These are phyloP conservation scores for Pseudopithomyces maydicus DNA, from an alignment of 2,329 filamentous ascomycete species.

Conservation along the genomic window DNA sequence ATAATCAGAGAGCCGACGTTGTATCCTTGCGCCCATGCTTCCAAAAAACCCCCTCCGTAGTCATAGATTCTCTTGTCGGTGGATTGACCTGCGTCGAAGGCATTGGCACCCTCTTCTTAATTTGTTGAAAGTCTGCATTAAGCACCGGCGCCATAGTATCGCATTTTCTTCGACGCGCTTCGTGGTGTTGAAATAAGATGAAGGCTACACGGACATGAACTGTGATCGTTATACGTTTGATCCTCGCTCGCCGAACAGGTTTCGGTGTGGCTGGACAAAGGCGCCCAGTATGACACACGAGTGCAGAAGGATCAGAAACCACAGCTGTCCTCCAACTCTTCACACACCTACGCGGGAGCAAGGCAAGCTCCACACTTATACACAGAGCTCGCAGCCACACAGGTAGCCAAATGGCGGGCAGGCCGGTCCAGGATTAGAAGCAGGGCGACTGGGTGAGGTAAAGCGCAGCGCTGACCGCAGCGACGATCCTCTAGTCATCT, in stretches of 20 bases:
- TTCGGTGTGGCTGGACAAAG: background rate
- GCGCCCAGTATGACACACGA: background rate
- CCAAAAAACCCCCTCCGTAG: conserved; percentile 36
- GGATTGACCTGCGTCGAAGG: conserved; percentile 31
- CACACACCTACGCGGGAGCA: background rate
- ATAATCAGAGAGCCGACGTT: conserved; percentile 42
- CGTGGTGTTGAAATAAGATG: background rate
- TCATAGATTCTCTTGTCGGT: conserved; percentile 32
- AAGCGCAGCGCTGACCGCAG: background rate
- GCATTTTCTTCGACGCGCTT: background rate
- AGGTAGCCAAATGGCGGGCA: background rate
- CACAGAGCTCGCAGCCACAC: background rate
- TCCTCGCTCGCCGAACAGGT: background rate
- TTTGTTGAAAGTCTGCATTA: background rate
- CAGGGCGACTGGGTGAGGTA: background rate
- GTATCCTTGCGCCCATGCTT: conserved; percentile 45
- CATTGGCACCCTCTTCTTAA: conserved; percentile 25
- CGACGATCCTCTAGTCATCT: background rate
- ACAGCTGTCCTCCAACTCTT: background rate
- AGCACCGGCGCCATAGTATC: background rate
- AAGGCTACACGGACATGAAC: background rate
- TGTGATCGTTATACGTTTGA: background rate
- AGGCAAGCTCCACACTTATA: background rate
- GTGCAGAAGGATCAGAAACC: background rate
- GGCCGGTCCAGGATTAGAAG: background rate